These are phyloP conservation scores for Coniosporium tulheliwenetii DNA, from an alignment of 2,329 filamentous ascomycete genomes.

Conservation along the genomic window DNA sequence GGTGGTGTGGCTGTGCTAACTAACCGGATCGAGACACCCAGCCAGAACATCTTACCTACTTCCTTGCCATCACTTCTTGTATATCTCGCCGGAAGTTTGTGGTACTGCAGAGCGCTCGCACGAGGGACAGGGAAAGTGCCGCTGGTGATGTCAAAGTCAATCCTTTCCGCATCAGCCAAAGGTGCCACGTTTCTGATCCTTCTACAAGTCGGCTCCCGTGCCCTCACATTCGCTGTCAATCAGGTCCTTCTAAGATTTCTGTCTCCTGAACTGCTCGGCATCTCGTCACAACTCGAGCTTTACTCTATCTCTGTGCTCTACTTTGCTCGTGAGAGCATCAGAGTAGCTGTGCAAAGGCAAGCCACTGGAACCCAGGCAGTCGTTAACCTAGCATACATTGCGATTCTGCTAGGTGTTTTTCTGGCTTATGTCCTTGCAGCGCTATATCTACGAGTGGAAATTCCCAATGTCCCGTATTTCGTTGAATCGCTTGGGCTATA, in stretches of 20 bases:
- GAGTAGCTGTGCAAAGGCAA: conserved; percentile 80
- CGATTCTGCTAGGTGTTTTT: conserved; percentile 50
- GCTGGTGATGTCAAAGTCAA: conserved; percentile 11
- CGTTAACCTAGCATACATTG: conserved; percentile 76
- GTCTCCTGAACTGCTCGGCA: conserved; percentile 68
- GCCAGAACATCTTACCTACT: no score
- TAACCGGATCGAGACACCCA: no score
- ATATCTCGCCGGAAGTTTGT: no score
- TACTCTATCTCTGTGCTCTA: conserved; percentile 89
- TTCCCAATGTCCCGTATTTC: conserved; percentile 47
- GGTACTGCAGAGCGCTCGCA: no score
- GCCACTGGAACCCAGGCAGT: conserved; percentile 47
- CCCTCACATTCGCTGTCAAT: conserved; percentile 81
- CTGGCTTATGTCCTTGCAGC: conserved; percentile 49
- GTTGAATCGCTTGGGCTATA: conserved; percentile 37
- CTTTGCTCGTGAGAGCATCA: conserved; percentile 80
- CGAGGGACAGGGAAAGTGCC: neutral
- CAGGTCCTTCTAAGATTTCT: conserved; percentile 79
- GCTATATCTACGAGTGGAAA: conserved; percentile 46
- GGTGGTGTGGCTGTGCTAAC: no score
- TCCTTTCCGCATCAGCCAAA: conserved; percentile 36
- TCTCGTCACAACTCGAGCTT: conserved; percentile 81
- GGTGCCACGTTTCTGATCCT: conserved; percentile 77
- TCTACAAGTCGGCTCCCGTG: conserved; percentile 75
- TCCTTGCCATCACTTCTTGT: no score